Conservation (phyloP, 1,284 basidiomycete species). For the Ustilago nuda region DNA sequence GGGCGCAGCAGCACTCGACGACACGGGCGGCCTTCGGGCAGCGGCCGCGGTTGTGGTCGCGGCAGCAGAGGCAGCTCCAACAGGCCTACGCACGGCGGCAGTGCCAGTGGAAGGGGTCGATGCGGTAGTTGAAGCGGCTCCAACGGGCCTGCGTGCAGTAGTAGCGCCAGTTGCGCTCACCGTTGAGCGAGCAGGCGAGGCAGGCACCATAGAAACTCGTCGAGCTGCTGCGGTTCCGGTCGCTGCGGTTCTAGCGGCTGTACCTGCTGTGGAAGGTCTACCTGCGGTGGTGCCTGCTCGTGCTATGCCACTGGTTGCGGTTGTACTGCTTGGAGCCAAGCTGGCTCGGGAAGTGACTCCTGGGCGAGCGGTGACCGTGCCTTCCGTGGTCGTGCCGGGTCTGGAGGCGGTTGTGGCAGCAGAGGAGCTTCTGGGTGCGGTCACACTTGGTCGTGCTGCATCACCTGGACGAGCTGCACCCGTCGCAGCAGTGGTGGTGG, state of each 20-base stretch:
- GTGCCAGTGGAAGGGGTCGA: conserved; percentile 21
- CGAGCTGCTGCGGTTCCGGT: conserved; percentile 19
- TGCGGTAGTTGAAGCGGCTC: conserved; percentile 11
- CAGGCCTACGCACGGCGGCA: conserved; percentile 25
- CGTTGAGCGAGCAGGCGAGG: conserved; percentile 40
- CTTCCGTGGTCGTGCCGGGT: not conserved
- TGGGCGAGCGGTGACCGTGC: conserved; percentile 14
- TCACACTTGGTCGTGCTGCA: conserved; percentile 25
- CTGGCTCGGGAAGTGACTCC: conserved; percentile 34
- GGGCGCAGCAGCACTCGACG: conserved; percentile 25
- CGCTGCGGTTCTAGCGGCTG: conserved; percentile 25
- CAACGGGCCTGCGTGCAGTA: conserved; percentile 17
- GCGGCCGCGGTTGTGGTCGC: conserved; percentile 28
- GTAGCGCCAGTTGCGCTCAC: conserved; percentile 20
- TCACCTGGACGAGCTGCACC: conserved; percentile 20
- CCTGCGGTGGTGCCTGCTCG: conserved; percentile 18
- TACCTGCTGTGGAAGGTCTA: conserved; percentile 21
- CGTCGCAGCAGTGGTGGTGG: conserved; percentile 14
- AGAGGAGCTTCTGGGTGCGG: conserved; percentile 11
- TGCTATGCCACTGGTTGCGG: conserved; percentile 6
- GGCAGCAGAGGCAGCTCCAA: conserved; percentile 23
- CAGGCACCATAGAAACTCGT: conserved; percentile 34
- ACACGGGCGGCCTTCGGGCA: conserved; percentile 42
- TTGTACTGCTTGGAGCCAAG: conserved; percentile 23
- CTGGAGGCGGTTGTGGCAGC: conserved; percentile 13